phyloP scores from a whole-genome alignment of 495 filamentous ascomycete species.

The Parathielavia appendiculata region DNA sequence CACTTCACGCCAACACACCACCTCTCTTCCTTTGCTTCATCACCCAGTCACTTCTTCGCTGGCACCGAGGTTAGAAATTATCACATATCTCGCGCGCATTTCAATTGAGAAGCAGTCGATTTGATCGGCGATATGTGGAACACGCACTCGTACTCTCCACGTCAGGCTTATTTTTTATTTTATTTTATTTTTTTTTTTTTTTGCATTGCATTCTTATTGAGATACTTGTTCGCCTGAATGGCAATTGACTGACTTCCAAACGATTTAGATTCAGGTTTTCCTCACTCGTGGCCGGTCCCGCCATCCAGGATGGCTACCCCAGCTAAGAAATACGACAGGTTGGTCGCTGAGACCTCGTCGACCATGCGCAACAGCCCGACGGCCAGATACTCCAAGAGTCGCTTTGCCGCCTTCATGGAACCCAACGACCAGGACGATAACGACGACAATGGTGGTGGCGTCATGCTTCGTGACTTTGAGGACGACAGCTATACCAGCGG shows the following conservation, averaged over 20 bases:
- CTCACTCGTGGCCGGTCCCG: background rate
- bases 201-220: too few species aligned
- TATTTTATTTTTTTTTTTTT: background rate
- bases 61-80: too few species aligned
- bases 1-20: background rate
- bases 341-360: background rate
- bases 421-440: slow-evolving; percentile 15
- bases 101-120: too few species aligned
- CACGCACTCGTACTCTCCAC: background rate
- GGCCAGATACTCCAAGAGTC: background rate
- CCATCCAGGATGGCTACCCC: background rate
- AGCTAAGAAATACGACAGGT: too few species aligned
- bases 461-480: slow-evolving; percentile 13
- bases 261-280: background rate
- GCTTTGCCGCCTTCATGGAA: slow-evolving; percentile 1
- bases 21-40: background rate
- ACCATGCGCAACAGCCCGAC: background rate
- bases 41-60: too few species aligned
- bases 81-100: too few species aligned
- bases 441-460: slow-evolving; percentile 14
- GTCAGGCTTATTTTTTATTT: slow-evolving; percentile 1
- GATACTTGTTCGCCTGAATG: too few species aligned
- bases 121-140: too few species aligned
- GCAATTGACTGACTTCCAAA: background rate
- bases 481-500: slow-evolving; percentile 1